Base-by-base conservation (phyloP, 441 rosid genomes). In the Croton setiger region DNA sequence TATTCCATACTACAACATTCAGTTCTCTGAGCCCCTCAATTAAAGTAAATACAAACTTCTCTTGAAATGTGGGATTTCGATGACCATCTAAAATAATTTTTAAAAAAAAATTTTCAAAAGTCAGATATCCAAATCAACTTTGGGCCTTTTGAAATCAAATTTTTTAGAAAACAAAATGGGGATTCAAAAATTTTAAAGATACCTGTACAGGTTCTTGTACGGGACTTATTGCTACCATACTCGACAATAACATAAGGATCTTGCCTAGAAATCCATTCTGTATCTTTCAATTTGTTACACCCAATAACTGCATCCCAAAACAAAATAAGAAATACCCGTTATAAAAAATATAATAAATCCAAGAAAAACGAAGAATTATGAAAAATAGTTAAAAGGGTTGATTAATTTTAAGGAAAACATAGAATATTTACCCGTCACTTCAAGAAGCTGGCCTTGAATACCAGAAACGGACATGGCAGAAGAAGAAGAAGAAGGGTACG, bases 261-360 rank as follows among this genome's bases (percentile, higher is more conserved):
- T 77, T 90, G 99, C 67, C 92, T 83, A 7, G 93, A 85, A 67
- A 95, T 72, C 98, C 98, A 92, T 78, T 94, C 99, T 0, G 98
- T 95, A 63, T 95, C 97, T 72, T 85, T 92, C 86, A 95, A 76
- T 82, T 85, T 90, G 31, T 69, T 85, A 55, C 98, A 90, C 7
- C 89, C 92, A 70, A 90, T 90, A 74, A 95, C 98, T 95, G 82
- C 67, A 71, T 18, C 36, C 68, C 73, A 36, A 68, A 43, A 10
- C 35, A 60, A 58, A 60, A 67, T 5, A 27, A 44, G 3, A 21
- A 31, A 36, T 10, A 11, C 39, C 20, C 37, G 21, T 0, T 0
- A 15, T 18, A 52, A 20, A 2, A 15, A 18, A 35, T 18, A 13
- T 4, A 18, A 36, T 21, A 49, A 66, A 21, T 21, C 5, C 45